A percentile compares a stretch with the other conserved stretches of the same genome.
phyloP scores from a whole-genome alignment of 1,284 basidiomycete genomes.

The Puccinia polysora region DNA sequence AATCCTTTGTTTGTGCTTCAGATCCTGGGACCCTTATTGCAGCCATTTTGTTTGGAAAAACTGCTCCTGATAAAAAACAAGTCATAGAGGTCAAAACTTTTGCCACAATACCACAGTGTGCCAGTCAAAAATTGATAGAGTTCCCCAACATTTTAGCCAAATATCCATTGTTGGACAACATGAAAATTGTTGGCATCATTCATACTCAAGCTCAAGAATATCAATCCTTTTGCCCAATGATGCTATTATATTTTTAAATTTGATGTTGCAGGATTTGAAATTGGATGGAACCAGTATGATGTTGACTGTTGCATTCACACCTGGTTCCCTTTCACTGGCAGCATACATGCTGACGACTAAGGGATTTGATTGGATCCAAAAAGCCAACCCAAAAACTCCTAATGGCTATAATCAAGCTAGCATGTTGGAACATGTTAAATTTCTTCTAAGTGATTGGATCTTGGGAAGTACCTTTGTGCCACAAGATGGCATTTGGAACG shows the following conservation, averaged over 20 bases:
- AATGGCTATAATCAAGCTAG: too few species aligned
- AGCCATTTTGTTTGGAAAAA: constrained; percentile 84
- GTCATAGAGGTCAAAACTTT: constrained; percentile 98
- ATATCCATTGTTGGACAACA: constrained; percentile 55
- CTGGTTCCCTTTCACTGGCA: too few species aligned
- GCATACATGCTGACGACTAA: too few species aligned
- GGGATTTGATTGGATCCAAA: constrained; percentile 99
- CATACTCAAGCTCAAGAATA: constrained; percentile 54
- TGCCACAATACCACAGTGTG: constrained; percentile 91
- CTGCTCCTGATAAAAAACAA: too few species aligned
- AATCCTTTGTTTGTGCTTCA: constrained; percentile 85
- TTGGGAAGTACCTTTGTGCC: too few species aligned
- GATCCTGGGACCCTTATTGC: constrained; percentile 96
- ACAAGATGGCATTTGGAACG: too few species aligned
- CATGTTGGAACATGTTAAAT: constrained; percentile 94
- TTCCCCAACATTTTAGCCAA: constrained; percentile 64
- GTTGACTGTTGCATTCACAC: too few species aligned
- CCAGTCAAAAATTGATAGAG: constrained; percentile 78
- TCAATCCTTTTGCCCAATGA: constrained; percentile 74
- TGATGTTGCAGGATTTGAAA: constrained; percentile 92
- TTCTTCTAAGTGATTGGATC: constrained; percentile 77
- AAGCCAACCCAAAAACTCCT: constrained; percentile 55
- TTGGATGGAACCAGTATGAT: constrained; percentile 92
- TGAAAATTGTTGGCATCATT: constrained; percentile 56
- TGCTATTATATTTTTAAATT: constrained; percentile 88